Evolutionary conservation across 352 stramenopile species (phyloP).

Genomic region (Pythium plurisporium): DNA sequence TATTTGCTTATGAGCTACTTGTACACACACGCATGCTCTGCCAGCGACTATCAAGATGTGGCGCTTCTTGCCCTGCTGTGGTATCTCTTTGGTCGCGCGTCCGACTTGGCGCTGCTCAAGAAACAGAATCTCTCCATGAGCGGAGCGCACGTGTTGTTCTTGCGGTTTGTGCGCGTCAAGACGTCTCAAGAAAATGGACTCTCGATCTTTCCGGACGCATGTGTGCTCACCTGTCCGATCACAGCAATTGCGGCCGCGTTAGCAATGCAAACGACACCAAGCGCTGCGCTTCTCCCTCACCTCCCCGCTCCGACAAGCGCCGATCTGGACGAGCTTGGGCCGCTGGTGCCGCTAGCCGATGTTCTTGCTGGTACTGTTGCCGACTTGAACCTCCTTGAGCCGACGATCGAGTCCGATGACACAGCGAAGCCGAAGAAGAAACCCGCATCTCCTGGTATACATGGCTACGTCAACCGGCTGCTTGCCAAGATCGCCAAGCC

Average conservation of each 20-base stretch:
- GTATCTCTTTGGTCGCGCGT: constrained; percentile 34
- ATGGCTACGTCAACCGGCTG: constrained; percentile 23
- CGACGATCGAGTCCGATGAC: neutral
- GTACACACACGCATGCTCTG: constrained; percentile 13
- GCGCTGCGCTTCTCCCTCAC: constrained; percentile 6
- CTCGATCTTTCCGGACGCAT: constrained; percentile 23
- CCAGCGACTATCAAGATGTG: constrained; percentile 29
- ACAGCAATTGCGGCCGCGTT: constrained; percentile 17
- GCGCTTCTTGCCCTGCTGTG: constrained; percentile 27
- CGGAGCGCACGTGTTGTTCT: constrained; percentile 17
- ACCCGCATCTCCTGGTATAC: constrained; percentile 9
- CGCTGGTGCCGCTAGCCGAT: neutral
- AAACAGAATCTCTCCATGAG: constrained; percentile 27
- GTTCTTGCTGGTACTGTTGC: neutral
- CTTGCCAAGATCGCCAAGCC: neutral
- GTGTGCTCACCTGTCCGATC: constrained; percentile 20
- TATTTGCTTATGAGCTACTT: constrained; percentile 17
- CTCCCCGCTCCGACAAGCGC: neutral
- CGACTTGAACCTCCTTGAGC: constrained; percentile 2
- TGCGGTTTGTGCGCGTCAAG: constrained; percentile 28
- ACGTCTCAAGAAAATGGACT: constrained; percentile 26
- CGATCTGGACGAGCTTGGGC: neutral
- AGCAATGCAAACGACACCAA: constrained; percentile 15
- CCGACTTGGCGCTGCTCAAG: constrained; percentile 16
- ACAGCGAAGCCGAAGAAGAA: constrained; percentile 5